Conservation (phyloP, 2,329 filamentous ascomycete species). For the Pestalotiopsis sp. region DNA sequence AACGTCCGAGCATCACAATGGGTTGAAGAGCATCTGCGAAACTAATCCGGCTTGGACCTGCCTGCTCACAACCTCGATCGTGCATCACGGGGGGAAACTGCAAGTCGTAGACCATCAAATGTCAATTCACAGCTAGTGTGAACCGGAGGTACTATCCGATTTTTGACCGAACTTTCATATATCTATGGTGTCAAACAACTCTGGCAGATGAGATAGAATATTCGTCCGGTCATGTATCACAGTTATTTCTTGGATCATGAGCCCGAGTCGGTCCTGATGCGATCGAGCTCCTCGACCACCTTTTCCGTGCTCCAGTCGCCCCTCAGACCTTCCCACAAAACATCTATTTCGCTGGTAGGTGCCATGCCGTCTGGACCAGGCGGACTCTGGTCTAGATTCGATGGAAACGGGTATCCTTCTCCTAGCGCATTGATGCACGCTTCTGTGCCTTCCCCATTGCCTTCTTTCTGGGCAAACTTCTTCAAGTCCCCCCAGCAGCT, state of each 20-base stretch:
- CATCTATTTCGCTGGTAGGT: constrained; percentile 31
- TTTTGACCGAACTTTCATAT: too few species aligned
- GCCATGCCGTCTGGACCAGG: constrained; percentile 58
- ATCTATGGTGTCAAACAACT: too few species aligned
- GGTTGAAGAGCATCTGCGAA: too few species aligned
- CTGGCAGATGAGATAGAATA: too few species aligned
- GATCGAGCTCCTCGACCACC: constrained; percentile 13
- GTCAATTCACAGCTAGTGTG: too few species aligned
- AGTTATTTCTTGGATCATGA: neutral
- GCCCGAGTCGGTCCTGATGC: constrained; percentile 12
- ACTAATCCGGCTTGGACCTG: too few species aligned
- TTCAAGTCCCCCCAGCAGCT: constrained; percentile 44
- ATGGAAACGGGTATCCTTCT: constrained; percentile 61
- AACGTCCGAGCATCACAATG: too few species aligned
- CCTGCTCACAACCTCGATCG: too few species aligned
- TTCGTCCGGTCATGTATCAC: too few species aligned
- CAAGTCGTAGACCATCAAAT: too few species aligned
- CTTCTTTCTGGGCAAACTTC: constrained; percentile 11
- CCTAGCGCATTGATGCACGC: constrained; percentile 44
- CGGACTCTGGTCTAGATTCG: constrained; percentile 56
- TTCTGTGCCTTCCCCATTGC: neutral
- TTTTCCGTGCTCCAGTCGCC: constrained; percentile 17
- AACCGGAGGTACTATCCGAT: too few species aligned
- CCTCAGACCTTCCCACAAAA: constrained; percentile 15
- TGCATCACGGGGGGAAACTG: too few species aligned